Conservation (phyloP, 495 filamentous ascomycete genomes). For the Xylaria venustula region DNA sequence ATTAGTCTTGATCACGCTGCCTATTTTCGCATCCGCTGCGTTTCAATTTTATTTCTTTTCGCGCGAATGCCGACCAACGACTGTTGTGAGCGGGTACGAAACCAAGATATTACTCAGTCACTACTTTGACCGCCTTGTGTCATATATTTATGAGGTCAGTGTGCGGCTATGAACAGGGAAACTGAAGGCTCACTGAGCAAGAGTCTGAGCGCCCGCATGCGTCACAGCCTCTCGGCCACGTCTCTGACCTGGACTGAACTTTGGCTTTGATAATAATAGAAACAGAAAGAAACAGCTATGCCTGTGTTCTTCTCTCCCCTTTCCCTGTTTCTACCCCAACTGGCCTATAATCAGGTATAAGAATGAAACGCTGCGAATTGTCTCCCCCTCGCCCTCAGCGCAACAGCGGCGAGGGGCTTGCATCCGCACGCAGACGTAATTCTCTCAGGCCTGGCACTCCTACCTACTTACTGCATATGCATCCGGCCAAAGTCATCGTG, state of each 20-base stretch:
- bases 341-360: background rate
- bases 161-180: background rate
- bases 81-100: background rate
- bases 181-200: background rate
- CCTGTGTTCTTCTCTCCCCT: background rate
- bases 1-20: background rate
- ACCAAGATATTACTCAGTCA: background rate
- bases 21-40: conserved; percentile 3
- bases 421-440: conserved; percentile 12
- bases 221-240: background rate
- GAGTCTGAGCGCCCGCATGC: background rate
- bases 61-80: background rate
- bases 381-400: background rate
- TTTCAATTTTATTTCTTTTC: too few species aligned
- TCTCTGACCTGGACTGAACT: background rate
- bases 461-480: conserved; percentile 17
- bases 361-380: background rate
- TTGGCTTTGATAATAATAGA: background rate
- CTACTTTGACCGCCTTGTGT: conserved; percentile 6
- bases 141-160: background rate
- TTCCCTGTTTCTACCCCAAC: background rate
- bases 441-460: conserved; percentile 1
- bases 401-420: background rate
- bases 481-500: conserved; percentile 13
- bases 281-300: background rate